These are phyloP conservation scores for Trametes coccinea DNA, from an alignment of 768 basidiomycete species.

Conservation along the genomic window DNA sequence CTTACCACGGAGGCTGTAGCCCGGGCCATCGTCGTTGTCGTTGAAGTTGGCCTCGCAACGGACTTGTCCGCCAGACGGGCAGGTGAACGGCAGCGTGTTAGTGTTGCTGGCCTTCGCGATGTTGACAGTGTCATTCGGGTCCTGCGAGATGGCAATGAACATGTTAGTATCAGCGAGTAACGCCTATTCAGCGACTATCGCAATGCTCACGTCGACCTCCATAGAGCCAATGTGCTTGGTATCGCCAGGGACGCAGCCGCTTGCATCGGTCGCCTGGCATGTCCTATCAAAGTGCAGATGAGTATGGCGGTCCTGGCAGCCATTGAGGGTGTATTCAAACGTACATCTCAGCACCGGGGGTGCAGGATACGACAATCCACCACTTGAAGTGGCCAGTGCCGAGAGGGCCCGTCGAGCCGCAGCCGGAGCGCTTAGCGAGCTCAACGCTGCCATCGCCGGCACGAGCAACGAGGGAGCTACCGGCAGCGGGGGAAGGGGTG, in stretches of 20 bases:
- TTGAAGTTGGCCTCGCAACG: constrained; percentile 21
- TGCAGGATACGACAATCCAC: constrained; percentile 3
- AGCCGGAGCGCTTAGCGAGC: constrained; percentile 1
- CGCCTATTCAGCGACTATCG: no score
- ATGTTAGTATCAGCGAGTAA: no score
- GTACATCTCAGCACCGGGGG: neutral
- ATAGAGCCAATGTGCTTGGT: constrained; percentile 5
- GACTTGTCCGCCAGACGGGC: constrained; percentile 6
- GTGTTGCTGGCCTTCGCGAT: constrained; percentile 1
- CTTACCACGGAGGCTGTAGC: constrained; percentile 15
- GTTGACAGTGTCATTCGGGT: constrained; percentile 10
- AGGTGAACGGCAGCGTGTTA: constrained; percentile 13
- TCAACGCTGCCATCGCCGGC: constrained; percentile 1
- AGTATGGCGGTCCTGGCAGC: neutral
- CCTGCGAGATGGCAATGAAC: neutral
- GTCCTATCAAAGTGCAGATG: neutral
- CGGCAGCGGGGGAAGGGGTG: neutral
- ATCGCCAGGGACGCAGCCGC: constrained; percentile 9
- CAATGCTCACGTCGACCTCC: constrained; percentile 8
- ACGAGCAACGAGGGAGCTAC: neutral
- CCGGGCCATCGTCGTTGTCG: constrained; percentile 16
- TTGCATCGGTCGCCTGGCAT: constrained; percentile 8
- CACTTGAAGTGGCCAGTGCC: constrained; percentile 8
- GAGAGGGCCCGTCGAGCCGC: constrained; percentile 10
- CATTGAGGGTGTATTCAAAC: neutral